These are phyloP conservation scores for Euphorbia lathyris DNA, from an alignment of 345 rosid species.

Conservation along the genomic window DNA sequence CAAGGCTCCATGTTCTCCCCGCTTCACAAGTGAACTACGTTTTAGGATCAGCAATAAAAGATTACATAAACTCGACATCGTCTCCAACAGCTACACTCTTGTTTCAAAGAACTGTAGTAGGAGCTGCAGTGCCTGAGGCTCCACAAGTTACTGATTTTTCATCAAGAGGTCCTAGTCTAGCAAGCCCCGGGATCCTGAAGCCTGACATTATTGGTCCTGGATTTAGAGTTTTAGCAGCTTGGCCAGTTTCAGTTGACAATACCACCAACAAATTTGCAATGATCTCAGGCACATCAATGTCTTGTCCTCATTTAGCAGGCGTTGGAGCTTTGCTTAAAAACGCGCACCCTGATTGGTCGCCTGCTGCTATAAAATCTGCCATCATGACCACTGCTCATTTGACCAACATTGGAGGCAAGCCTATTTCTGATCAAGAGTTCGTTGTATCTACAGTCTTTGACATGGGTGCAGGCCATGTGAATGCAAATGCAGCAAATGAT, in stretches of 20 bases:
- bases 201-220: constrained; percentile 30
- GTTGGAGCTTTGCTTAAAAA: constrained; percentile 52
- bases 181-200: constrained; percentile 24
- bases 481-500: constrained; percentile 38
- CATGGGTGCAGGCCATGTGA: constrained; percentile 46
- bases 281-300: constrained; percentile 63
- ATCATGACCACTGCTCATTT: constrained; percentile 40
- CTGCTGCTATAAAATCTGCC: constrained; percentile 60
- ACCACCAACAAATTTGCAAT: not conserved
- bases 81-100: constrained; percentile 10
- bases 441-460: constrained; percentile 42
- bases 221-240: constrained; percentile 18
- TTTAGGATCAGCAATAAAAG: constrained; percentile 4
- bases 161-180: constrained; percentile 20
- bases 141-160: constrained; percentile 15
- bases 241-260: constrained; percentile 14
- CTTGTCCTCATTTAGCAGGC: constrained; percentile 56
- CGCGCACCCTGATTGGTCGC: constrained; percentile 53
- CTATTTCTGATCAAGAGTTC: not conserved
- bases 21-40: constrained; percentile 14
- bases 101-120: constrained; percentile 11
- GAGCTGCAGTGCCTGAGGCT: not conserved
- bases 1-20: constrained; percentile 10
- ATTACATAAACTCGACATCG: constrained; percentile 6
- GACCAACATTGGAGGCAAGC: constrained; percentile 9